These are phyloP conservation scores for Blastocystis sp. DNA, from an alignment of 352 stramenopile species.

Conservation along the genomic window DNA sequence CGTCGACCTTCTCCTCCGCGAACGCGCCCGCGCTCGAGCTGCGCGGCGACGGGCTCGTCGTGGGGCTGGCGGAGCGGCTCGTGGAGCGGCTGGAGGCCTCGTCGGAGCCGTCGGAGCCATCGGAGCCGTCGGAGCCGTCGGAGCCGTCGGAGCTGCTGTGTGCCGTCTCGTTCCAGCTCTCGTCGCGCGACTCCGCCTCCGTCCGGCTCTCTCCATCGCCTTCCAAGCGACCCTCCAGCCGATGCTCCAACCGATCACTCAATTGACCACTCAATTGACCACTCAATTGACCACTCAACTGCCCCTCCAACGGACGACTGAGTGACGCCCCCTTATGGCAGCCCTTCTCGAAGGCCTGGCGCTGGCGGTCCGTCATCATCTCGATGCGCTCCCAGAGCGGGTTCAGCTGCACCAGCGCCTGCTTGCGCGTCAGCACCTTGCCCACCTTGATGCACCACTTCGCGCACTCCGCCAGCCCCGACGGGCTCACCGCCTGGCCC, in stretches of 20 bases:
- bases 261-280: too few relatives aligned
- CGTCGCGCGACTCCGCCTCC: background rate
- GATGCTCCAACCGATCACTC: too few relatives aligned
- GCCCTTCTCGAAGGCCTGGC: background rate
- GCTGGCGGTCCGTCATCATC: background rate
- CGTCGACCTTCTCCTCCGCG: background rate
- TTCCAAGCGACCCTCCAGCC: background rate
- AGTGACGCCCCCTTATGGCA: background rate
- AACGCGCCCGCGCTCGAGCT: background rate
- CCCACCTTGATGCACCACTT: constrained; percentile 65
- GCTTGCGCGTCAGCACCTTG: constrained; percentile 15
- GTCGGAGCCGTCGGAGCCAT: background rate
- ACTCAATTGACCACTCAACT: too few relatives aligned
- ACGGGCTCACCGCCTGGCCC: background rate
- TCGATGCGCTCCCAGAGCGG: constrained; percentile 39
- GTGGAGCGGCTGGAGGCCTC: background rate
- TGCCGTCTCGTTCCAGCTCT: background rate
- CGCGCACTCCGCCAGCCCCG: constrained; percentile 55
- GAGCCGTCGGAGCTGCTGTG: background rate
- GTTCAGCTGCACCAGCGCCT: background rate
- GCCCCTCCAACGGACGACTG: too few relatives aligned
- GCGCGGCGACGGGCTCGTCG: background rate
- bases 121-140: background rate
- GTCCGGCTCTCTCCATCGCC: background rate
- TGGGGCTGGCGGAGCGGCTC: background rate